These are phyloP conservation scores for Cercospora beticola DNA, from an alignment of 2,329 filamentous ascomycete genomes.

Conservation along the genomic window DNA sequence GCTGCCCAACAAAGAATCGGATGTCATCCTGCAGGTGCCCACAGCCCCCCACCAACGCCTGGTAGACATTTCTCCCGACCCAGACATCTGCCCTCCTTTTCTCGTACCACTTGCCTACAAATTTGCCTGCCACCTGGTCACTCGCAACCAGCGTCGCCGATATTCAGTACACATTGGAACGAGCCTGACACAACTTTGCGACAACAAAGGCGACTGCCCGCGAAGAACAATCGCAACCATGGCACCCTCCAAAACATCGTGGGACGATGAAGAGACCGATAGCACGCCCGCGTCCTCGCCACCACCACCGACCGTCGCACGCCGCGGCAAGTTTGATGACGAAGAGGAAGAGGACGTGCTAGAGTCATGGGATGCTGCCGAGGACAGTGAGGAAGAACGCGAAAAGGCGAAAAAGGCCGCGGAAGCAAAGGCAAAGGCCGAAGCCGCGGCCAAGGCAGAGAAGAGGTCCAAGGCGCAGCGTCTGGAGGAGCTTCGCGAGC, in stretches of 20 bases:
- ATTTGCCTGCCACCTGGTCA: neutral
- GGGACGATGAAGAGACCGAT: conserved; percentile 56
- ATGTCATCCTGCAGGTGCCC: conserved; percentile 3
- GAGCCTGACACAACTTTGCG: neutral
- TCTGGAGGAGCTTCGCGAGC: conserved; percentile 71
- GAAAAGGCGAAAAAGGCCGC: conserved; percentile 88
- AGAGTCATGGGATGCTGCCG: conserved; percentile 94
- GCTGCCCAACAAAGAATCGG: conserved; percentile 6
- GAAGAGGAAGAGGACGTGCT: conserved; percentile 88
- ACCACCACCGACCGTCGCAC: conserved; percentile 45
- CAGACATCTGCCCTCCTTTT: conserved; percentile 3
- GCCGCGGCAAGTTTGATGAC: conserved; percentile 78
- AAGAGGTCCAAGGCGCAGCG: conserved; percentile 89
- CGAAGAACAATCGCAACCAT: conserved; percentile 35
- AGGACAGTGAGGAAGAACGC: conserved; percentile 94
- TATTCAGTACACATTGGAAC: neutral
- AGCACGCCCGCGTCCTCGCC: conserved; percentile 52
- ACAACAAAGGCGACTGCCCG: conserved; percentile 13
- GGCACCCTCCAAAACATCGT: conserved; percentile 36
- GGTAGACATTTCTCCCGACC: conserved; percentile 4
- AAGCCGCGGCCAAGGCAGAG: conserved; percentile 80
- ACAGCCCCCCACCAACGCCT: neutral
- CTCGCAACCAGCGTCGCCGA: neutral
- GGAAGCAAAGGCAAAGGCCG: conserved; percentile 84
- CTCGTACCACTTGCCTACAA: neutral